A percentile compares a stretch with the other conserved stretches of the same genome.
These are phyloP conservation scores for Dictyostelium brefeldianum DNA, from an alignment of 78 protist genomes.

Conservation along the genomic window DNA sequence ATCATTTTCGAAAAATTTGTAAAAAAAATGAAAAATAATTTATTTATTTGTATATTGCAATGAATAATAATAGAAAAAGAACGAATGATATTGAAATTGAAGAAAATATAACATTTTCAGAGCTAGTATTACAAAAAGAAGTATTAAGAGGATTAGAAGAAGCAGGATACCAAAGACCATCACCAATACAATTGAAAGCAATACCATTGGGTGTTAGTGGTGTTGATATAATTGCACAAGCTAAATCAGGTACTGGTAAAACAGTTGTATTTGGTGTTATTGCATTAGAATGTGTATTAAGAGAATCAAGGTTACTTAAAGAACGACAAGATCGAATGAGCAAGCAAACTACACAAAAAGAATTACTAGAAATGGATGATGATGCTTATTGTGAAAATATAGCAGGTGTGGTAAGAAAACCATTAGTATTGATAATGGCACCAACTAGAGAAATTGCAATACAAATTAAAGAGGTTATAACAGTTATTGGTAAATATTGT, in stretches of 20 bases:
- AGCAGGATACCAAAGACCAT: constrained; percentile 69
- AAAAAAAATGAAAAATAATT: background rate
- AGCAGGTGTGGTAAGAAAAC: constrained; percentile 60
- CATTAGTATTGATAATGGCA: constrained; percentile 45
- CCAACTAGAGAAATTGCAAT: constrained; percentile 85
- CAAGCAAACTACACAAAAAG: background rate
- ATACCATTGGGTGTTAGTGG: constrained; percentile 75
- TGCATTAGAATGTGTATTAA: constrained; percentile 32
- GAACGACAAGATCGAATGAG: background rate
- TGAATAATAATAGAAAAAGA: constrained; percentile 46
- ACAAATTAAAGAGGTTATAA: constrained; percentile 51
- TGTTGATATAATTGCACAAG: constrained; percentile 83
- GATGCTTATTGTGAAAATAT: constrained; percentile 38
- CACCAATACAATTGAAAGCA: constrained; percentile 87
- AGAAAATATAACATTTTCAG: constrained; percentile 53
- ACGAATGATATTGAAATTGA: constrained; percentile 50
- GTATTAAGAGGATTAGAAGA: constrained; percentile 11
- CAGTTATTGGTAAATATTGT: background rate
- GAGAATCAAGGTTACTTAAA: background rate
- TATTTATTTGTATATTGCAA: background rate
- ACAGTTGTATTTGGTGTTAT: constrained; percentile 81
- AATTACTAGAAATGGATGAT: constrained; percentile 51
- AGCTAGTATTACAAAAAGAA: constrained; percentile 28
- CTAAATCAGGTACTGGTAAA: constrained; percentile 88
- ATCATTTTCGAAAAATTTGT: background rate